phyloP scores from a whole-genome alignment of 192 early-diverging fungal genomes.

The Gaertneriomyces sp. region DNA sequence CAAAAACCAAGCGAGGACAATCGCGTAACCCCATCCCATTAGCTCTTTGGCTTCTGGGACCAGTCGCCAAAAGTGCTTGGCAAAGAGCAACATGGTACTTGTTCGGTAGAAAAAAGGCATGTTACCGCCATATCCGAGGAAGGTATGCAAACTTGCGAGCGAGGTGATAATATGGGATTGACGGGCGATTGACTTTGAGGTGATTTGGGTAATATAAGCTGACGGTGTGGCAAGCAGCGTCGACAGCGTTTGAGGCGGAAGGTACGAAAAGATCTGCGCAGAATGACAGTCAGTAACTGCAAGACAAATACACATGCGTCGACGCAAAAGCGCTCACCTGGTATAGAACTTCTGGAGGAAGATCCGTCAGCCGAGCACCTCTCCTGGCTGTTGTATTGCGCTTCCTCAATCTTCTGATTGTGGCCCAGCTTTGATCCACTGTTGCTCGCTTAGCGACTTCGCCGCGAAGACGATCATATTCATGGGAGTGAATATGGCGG shows the following conservation, averaged over 20 bases:
- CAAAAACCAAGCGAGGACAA: constrained; percentile 44
- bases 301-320: not conserved
- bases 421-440: too few relatives aligned
- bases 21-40: constrained; percentile 38
- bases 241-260: constrained; percentile 16
- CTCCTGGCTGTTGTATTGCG: too few relatives aligned
- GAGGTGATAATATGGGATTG: constrained; percentile 25
- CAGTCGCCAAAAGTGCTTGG: constrained; percentile 33
- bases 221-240: constrained; percentile 24
- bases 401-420: too few relatives aligned
- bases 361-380: constrained; percentile 9
- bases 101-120: constrained; percentile 39
- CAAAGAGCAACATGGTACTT: constrained; percentile 42
- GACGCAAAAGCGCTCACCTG: constrained; percentile 7
- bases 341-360: constrained; percentile 20
- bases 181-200: constrained; percentile 18
- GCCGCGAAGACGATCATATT: too few relatives aligned
- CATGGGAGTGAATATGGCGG: too few relatives aligned
- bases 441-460: too few relatives aligned
- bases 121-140: constrained; percentile 27
- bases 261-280: constrained; percentile 22
- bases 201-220: not conserved
- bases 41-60: constrained; percentile 37
- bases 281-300: not conserved
- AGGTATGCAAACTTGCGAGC: constrained; percentile 21